These are phyloP conservation scores for Closterium sp. DNA, from an alignment of 139 green algal genomes.

Conservation along the genomic window DNA sequence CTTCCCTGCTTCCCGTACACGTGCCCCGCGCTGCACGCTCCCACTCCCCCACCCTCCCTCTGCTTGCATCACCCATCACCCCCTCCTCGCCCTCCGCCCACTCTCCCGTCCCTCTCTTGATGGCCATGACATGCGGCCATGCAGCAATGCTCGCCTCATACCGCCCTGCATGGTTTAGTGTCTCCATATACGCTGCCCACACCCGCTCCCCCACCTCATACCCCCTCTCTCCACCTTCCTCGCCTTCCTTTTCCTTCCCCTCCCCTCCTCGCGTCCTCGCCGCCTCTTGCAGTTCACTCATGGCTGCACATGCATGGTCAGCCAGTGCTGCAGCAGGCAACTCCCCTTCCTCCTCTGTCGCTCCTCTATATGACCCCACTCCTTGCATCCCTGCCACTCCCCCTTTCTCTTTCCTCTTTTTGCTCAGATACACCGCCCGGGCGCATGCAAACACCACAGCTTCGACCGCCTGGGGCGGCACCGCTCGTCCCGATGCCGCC, in stretches of 20 bases:
- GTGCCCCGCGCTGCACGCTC: background rate
- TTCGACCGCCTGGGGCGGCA: background rate
- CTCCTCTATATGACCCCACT: background rate
- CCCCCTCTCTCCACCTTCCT: background rate
- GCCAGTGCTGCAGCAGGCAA: background rate
- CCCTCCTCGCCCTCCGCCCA: background rate
- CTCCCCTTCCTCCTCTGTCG: too few species aligned
- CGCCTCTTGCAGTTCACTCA: background rate
- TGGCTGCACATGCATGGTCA: background rate
- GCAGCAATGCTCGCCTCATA: background rate
- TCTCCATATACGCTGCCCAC: conserved; percentile 13
- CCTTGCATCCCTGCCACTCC: too few species aligned
- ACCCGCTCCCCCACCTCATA: background rate
- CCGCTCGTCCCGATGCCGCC: background rate
- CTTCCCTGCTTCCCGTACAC: background rate
- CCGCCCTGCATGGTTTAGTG: background rate
- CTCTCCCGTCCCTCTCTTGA: background rate
- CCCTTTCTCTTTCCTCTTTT: background rate
- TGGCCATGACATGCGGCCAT: background rate
- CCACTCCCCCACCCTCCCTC: background rate
- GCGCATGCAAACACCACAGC: background rate
- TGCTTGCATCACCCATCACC: background rate
- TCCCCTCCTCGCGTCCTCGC: background rate
- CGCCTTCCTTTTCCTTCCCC: background rate
- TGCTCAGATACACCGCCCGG: background rate